phyloP scores from a whole-genome alignment of 495 filamentous ascomycete species.

The Penicillium paradoxum region DNA sequence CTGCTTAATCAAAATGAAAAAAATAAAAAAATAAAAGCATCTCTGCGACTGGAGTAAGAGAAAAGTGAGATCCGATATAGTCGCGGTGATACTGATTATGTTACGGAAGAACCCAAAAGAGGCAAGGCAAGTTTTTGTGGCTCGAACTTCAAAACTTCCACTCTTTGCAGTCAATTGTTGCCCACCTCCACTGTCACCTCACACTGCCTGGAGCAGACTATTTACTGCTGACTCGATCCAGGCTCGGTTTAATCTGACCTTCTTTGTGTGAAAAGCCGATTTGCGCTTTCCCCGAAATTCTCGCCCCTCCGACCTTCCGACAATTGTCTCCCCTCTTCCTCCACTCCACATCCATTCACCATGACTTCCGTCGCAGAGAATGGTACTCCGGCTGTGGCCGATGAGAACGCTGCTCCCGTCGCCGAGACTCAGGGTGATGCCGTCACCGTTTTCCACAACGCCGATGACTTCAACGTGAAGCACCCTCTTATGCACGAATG shows the following conservation, averaged over 20 bases:
- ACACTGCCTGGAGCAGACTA: constrained; percentile 46
- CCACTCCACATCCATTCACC: constrained; percentile 16
- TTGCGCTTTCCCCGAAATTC: constrained; percentile 36
- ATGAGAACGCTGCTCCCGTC: constrained; percentile 40
- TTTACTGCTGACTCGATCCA: constrained; percentile 8
- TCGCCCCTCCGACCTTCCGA: constrained; percentile 24
- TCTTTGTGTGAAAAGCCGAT: constrained; percentile 11
- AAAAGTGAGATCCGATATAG: background rate
- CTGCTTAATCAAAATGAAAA: background rate
- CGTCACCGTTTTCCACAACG: constrained; percentile 92
- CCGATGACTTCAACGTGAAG: constrained; percentile 98
- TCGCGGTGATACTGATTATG: constrained; percentile 3
- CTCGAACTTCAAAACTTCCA: constrained; percentile 39
- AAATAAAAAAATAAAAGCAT: background rate
- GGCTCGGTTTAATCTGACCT: background rate
- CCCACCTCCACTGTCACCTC: constrained; percentile 10
- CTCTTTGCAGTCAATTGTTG: constrained; percentile 14
- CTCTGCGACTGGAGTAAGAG: background rate
- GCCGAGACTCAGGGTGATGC: constrained; percentile 30
- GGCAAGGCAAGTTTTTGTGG: constrained; percentile 36
- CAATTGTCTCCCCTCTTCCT: constrained; percentile 15
- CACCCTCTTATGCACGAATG: constrained; percentile 93
- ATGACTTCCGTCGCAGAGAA: constrained; percentile 46
- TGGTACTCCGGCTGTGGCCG: constrained; percentile 31
- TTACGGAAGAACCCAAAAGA: constrained; percentile 30